Evolutionary conservation across 192 early-diverging fungal species (phyloP).

Genomic region (Coemansia sp.): DNA sequence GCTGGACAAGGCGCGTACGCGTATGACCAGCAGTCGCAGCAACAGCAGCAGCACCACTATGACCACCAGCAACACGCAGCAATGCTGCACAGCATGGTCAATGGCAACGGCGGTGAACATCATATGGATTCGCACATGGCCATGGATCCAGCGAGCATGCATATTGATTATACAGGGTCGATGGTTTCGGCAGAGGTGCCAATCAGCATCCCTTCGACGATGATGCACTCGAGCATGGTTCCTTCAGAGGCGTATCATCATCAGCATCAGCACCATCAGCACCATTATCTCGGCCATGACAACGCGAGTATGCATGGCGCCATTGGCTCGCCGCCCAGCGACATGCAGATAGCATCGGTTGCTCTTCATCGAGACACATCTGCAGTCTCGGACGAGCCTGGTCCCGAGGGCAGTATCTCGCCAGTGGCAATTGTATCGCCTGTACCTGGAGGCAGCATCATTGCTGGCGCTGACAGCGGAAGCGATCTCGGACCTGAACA

Average conservation of each 20-base stretch:
- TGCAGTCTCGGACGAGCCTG: background rate
- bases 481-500: constrained; percentile 9
- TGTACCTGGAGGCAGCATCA: constrained; percentile 18
- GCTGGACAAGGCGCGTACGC: constrained; percentile 23
- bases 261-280: constrained; percentile 6
- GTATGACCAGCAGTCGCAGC: constrained; percentile 32
- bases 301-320: background rate
- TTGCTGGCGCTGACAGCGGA: background rate
- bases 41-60: constrained; percentile 21
- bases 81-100: constrained; percentile 35
- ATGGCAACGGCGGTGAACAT: constrained; percentile 12
- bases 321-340: constrained; percentile 13
- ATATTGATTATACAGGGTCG: constrained; percentile 27
- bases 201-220: constrained; percentile 26
- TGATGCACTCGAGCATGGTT: constrained; percentile 16
- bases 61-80: constrained; percentile 30
- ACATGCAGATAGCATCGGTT: constrained; percentile 16
- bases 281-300: constrained; percentile 7
- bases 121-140: constrained; percentile 29
- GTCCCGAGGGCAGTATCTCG: constrained; percentile 9
- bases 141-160: constrained; percentile 49
- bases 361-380: constrained; percentile 3
- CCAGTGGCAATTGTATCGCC: constrained; percentile 15
- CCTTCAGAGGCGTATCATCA: constrained; percentile 14
- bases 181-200: constrained; percentile 23